Conservation (phyloP, 2,329 filamentous ascomycete species). For the Ceratocystis cubensis region DNA sequence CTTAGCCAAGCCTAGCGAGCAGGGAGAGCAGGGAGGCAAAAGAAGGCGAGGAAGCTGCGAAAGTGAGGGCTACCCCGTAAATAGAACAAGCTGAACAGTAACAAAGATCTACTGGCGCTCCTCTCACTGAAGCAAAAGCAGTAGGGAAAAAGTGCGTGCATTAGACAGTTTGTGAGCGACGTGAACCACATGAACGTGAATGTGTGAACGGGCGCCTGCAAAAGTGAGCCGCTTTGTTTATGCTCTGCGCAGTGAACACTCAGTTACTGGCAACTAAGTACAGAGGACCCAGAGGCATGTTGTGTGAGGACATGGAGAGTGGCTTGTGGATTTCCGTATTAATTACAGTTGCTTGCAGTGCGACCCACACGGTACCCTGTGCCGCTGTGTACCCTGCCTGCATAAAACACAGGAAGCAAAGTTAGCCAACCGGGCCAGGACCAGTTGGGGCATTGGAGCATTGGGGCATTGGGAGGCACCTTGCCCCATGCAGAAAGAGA, state of each 20-base stretch:
- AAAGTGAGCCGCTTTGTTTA: no score
- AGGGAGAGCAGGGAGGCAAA: not conserved
- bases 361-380: not conserved
- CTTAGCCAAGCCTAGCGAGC: not conserved
- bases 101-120: not conserved
- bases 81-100: not conserved
- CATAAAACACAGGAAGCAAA: not conserved
- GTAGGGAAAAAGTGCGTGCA: not conserved
- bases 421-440: no score
- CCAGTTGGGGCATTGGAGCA: no score
- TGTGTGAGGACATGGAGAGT: no score
- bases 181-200: not conserved
- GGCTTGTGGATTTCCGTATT: no score
- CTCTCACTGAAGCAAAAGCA: no score
- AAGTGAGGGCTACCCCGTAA: not conserved
- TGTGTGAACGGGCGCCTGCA: not conserved
- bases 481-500: not conserved
- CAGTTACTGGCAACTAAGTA: no score
- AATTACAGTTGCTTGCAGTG: not conserved
- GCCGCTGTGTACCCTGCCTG: slow-evolving; percentile 1
- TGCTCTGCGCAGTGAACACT: no score
- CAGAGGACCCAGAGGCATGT: no score
- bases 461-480: no score
- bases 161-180: not conserved
- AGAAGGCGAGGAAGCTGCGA: not conserved